phyloP scores from a whole-genome alignment of 2,329 filamentous ascomycete species.

The Cladorrhinum sp. region DNA sequence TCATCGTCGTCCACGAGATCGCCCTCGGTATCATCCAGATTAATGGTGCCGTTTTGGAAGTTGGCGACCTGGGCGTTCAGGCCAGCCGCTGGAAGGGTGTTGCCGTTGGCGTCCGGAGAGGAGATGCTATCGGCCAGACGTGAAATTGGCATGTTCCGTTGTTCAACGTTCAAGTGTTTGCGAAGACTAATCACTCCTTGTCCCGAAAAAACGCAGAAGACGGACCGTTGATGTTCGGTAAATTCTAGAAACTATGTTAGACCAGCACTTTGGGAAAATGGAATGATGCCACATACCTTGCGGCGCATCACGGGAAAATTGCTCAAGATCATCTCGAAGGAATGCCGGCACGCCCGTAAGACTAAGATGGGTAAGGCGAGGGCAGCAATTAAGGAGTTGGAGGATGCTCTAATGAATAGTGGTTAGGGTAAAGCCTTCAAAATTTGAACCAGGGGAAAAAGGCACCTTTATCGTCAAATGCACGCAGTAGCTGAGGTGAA shows the following conservation, averaged over 20 bases:
- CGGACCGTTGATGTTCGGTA: conserved; percentile 88
- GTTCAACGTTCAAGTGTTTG: conserved; percentile 66
- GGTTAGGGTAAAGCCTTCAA: neutral
- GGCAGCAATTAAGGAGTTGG: conserved; percentile 82
- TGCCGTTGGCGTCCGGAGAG: neutral
- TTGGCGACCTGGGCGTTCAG: conserved; percentile 10
- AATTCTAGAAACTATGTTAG: conserved; percentile 63
- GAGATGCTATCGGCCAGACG: neutral
- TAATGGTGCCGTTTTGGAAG: conserved; percentile 16
- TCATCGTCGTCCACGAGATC: conserved; percentile 31
- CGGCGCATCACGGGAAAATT: conserved; percentile 84
- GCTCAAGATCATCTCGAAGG: conserved; percentile 76
- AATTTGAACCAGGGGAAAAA: conserved; percentile 16
- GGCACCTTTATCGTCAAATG: conserved; percentile 77
- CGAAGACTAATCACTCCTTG: conserved; percentile 75
- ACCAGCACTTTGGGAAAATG: neutral
- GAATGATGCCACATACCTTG: conserved; percentile 47
- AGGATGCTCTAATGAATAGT: conserved; percentile 72
- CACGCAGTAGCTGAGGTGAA: conserved; percentile 93
- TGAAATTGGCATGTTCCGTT: neutral
- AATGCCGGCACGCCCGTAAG: conserved; percentile 93
- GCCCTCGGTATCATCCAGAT: conserved; percentile 25
- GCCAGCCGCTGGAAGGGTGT: neutral
- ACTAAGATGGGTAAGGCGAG: conserved; percentile 87
- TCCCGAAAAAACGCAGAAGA: conserved; percentile 97